Evolutionary conservation across 768 basidiomycete genomes (phyloP), one percentile per base, ranked within the genome.

Genomic region (Trametes cingulata): DNA sequence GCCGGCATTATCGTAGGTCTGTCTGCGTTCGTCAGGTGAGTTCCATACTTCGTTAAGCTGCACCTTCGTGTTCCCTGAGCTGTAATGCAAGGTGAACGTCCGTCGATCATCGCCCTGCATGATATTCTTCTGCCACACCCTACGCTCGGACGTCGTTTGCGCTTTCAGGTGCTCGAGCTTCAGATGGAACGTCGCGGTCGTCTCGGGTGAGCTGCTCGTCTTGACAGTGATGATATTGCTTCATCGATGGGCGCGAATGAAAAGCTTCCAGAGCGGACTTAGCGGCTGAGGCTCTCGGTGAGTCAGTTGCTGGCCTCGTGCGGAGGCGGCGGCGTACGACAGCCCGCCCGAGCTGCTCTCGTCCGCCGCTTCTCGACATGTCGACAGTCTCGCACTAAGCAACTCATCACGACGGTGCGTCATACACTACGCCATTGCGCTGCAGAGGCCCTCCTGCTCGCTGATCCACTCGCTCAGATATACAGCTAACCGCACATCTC

Each of bases 101-200:
- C 12, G 14, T 48, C 46, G 46, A 48, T 48, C 46, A 29, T 14
- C 1, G 25, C 27, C 15, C 6, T 25, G 29, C 29, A 33, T 33
- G 29, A 33, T 33, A 33, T 10, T 10, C 29, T 33, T 33, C 29
- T 33, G 25, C 5, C 46, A 1, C 9, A 29, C 6, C 14, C 15
- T 15, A 5, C 9, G 45, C 22, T 48, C 46, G 1, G 25, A 7
- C n/a, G 24, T n/a, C 5, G 20, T 13, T 20, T 33, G 20, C 33
- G 25, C 37, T 20, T 47, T 24, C 29, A 33, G 10, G 35, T 36
- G 52, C 19, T 37, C 42, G 17, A 20, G 19, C 19, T 54, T 55
- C 54, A 39, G 43, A 56, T 56, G 42, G 55, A 48, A 56, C 55
- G 37, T n/a, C 17, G 5, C 25, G 45, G 25, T 36, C 46, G 15